Conservation (phyloP, 2,329 filamentous ascomycete species). For the Aspergillus tanneri region DNA sequence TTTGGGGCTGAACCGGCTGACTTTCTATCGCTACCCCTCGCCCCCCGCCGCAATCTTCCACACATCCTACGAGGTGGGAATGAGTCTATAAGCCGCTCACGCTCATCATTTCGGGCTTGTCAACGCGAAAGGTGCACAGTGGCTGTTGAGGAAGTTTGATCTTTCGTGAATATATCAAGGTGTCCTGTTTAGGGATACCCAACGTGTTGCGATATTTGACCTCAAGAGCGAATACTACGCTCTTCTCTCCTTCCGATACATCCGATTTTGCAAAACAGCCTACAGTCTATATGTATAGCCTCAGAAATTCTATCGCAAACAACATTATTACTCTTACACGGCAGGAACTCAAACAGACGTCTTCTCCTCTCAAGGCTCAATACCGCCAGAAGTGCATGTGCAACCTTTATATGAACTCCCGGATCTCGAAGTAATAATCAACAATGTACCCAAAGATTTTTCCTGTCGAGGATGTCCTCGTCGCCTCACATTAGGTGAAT, state of each 20-base stretch:
- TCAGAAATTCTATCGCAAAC: slow-evolving; percentile 13
- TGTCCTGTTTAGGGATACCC: slow-evolving; percentile 3
- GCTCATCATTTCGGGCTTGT: slow-evolving; percentile 3
- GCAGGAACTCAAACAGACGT: slow-evolving; percentile 4
- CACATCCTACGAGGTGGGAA: slow-evolving; percentile 21
- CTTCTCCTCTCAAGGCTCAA: slow-evolving; percentile 1
- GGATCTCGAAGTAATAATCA: slow-evolving; percentile 15
- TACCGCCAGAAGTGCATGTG: slow-evolving; percentile 10
- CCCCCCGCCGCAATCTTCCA: slow-evolving; percentile 14
- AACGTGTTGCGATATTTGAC: slow-evolving; percentile 16
- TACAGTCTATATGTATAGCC: slow-evolving; percentile 26
- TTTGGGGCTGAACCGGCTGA: slow-evolving; percentile 4
- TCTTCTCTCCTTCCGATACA: neutral
- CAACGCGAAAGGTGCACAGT: neutral
- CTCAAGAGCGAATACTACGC: too few relatives aligned
- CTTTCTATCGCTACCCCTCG: slow-evolving; percentile 17
- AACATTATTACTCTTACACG: slow-evolving; percentile 11
- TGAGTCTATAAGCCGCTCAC: slow-evolving; percentile 13
- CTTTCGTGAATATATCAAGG: neutral
- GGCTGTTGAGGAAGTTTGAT: neutral
- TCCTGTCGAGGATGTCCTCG: slow-evolving; percentile 25
- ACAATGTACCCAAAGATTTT: slow-evolving; percentile 28
- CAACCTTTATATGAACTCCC: slow-evolving; percentile 6
- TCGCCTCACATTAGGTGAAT: slow-evolving; percentile 30
- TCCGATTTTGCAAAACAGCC: neutral